Evolutionary conservation across 1,284 basidiomycete species (phyloP), one percentile per base, ranked within the genome.

Genomic region (Moniliophthora roreri): DNA sequence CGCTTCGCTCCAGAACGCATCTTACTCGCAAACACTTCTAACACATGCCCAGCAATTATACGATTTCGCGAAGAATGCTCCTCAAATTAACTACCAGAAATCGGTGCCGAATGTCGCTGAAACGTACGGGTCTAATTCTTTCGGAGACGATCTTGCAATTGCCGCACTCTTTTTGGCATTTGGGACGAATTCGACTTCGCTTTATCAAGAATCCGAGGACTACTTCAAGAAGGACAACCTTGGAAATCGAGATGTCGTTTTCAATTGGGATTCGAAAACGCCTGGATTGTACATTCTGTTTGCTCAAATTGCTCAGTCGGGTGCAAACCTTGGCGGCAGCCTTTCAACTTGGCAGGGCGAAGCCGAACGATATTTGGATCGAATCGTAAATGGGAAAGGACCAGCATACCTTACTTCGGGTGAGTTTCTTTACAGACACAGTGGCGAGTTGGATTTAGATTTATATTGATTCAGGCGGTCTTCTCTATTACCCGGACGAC

Each of bases 201-300:
- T 84, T 52, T 90, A 86, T 62, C 65, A 78, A 18, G 80, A 91
- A 54, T 92, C 91, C 0, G 76, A 84, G 62, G 63, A 69, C 3
- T 81, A 81, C 63, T 94, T 88, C 66, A 63, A 71, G 4, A 71
- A 82, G 35, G 89, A 82, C 63, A 66, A 74, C 15, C 76, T 93
- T 0, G 69, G 71, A 4, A 73, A 75, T 1, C 71, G 77, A 39
- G 72, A 85, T 50, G 69, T 75, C 4, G 85, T 89, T 5, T 91
- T 95, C 73, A 95, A 95, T 65, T 97, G 95, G 94, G 93, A 95
- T 65, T 82, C 83, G 1, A 91, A 91, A 66, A 79, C 80, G 0
- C 87, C 92, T 2, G 91, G 87, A 1, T 65, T 91, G 0, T 81
- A 85, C 39, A 79, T 96, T 16, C 71, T 96, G 10, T 90, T 90